Evolutionary conservation across 768 basidiomycete species (phyloP), one percentile per base, ranked within the genome.

Genomic region (Mycena albidolilacea): DNA sequence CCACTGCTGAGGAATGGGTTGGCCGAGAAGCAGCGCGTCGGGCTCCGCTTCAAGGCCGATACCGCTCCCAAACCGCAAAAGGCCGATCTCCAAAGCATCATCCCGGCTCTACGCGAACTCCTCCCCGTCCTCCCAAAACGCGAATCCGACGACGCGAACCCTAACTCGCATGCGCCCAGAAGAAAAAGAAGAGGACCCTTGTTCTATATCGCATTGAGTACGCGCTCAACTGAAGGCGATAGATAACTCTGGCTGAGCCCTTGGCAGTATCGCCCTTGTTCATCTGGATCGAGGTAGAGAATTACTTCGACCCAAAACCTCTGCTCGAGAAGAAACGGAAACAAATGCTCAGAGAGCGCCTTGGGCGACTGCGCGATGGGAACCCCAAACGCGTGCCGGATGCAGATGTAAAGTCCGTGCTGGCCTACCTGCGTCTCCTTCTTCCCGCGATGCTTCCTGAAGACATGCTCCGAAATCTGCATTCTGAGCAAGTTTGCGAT

Each of bases 271-370:
- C 71, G 15, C 68, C 71, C 0, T 38, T 72, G 15, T 70, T 75
- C 64, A 70, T 75, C 21, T 75, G 75, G 75, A 67, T 67, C 19
- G 41, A 70, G 23, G n/a, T 70, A n/a, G 75, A 75, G 38, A 61
- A 60, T 19, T 54, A 75, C 41, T 67, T 75, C 39, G 75, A 75
- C 50, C 52, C 75, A 1, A 37, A 63, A 39, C 75, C 75, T 8
- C 70, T 71, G 9, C 48, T 75, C 43, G 74, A 75, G 52, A 72
- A 75, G 44, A 75, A 72, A 68, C 71, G 75, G 37, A 61, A 39
- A 41, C 75, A 57, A 21, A 30, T 67, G 14, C 59, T 75, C 11
- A 61, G 59, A 4, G 71, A 60, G 19, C 67, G 75, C 9, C 64
- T 75, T n/a, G 21, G 8, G 5, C 58, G 39, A 17, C 69, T 75